phyloP scores from a whole-genome alignment of 805 yeast species.

The Barnettozyma siamensis region DNA sequence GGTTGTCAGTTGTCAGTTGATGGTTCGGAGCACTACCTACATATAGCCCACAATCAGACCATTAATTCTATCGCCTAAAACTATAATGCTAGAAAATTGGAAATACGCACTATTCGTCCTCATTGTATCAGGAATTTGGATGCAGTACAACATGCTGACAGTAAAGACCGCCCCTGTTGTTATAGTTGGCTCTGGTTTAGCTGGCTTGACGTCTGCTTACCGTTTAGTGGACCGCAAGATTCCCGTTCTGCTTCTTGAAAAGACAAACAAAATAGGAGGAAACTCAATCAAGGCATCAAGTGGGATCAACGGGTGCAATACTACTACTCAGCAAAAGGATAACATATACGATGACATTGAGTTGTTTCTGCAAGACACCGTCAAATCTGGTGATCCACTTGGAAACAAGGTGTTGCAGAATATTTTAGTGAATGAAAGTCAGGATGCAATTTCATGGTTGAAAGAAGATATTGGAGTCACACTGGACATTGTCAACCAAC shows the following conservation, averaged over 20 bases:
- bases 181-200: constrained; percentile 75
- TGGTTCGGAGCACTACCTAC: too few species aligned
- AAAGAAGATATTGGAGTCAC: constrained; percentile 57
- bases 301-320: constrained; percentile 66
- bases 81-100: too few species aligned
- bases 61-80: too few species aligned
- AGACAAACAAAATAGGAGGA: constrained; percentile 45
- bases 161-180: constrained; percentile 26
- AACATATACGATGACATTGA: constrained; percentile 51
- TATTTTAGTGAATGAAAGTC: constrained; percentile 56
- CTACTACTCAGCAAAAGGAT: constrained; percentile 47
- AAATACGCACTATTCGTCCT: too few species aligned
- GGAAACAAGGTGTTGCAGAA: constrained; percentile 55
- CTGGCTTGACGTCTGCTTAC: constrained; percentile 71
- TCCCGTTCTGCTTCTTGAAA: constrained; percentile 44
- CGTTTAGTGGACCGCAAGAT: constrained; percentile 36
- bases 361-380: constrained; percentile 59
- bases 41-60: too few species aligned
- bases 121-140: too few species aligned
- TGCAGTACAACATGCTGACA: too few species aligned
- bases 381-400: constrained; percentile 55
- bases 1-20: too few species aligned
- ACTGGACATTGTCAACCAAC: constrained; percentile 60
- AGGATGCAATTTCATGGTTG: constrained; percentile 68
- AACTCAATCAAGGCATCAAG: constrained; percentile 58